Percentiles rank a stretch among this genome's conserved stretches.
phyloP scores from a whole-genome alignment of 768 basidiomycete genomes.

The Lentinula sp. region DNA sequence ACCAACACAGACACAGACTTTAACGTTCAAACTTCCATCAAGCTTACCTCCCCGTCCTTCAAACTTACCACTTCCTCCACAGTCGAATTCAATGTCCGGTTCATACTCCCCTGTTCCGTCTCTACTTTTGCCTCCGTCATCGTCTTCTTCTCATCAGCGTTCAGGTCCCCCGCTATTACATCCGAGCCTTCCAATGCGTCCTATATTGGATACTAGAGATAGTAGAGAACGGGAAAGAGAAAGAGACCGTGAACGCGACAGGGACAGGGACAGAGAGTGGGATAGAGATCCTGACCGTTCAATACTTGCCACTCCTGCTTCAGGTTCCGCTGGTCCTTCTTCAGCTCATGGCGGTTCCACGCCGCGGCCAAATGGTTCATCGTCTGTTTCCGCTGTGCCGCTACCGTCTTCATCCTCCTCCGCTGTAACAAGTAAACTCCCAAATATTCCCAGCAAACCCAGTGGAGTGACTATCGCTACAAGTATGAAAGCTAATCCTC shows the following conservation, averaged over 20 bases:
- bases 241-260: not conserved
- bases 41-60: constrained; percentile 9
- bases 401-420: not conserved
- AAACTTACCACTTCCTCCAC: not conserved
- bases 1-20: not conserved
- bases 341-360: not conserved
- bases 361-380: not conserved
- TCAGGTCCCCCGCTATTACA: not conserved
- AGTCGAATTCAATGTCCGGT: not conserved
- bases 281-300: not conserved
- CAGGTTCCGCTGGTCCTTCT: not conserved
- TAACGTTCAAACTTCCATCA: not conserved
- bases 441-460: constrained; percentile 3
- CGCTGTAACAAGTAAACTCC: not conserved
- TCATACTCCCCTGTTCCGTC: not conserved
- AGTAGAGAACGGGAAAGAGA: not conserved
- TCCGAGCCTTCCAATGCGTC: constrained; percentile 5
- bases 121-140: no score
- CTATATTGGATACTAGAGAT: not conserved
- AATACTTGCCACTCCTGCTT: not conserved
- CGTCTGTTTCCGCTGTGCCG: not conserved
- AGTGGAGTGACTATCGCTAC: not conserved
- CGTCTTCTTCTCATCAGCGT: not conserved
- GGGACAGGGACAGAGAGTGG: not conserved
- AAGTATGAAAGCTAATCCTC: not conserved